Evolutionary conservation across 2,329 filamentous ascomycete species (phyloP).

Genomic region (Colletotrichum simmondsii): DNA sequence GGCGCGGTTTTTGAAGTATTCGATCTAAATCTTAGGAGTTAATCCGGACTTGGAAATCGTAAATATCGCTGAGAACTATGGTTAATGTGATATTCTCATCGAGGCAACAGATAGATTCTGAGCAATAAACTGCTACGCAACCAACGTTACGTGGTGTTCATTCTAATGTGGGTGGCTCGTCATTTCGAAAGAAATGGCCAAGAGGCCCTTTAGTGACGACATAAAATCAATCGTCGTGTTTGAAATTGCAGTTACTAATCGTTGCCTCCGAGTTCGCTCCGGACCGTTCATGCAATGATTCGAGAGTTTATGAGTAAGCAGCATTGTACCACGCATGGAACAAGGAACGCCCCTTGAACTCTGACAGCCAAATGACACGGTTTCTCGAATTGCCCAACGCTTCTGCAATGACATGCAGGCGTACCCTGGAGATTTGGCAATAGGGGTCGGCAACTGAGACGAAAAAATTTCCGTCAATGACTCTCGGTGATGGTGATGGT

Average conservation of each 20-base stretch:
- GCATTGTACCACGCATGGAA: background rate
- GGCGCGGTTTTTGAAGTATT: constrained; percentile 40
- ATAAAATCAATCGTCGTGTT: background rate
- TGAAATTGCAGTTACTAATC: background rate
- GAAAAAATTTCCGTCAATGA: constrained; percentile 23
- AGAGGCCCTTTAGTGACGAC: background rate
- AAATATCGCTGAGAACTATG: background rate
- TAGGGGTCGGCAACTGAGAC: constrained; percentile 28
- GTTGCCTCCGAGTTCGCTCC: background rate
- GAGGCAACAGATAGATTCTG: background rate
- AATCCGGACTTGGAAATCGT: background rate
- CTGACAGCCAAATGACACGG: constrained; percentile 17
- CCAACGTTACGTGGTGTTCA: background rate
- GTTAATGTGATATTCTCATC: background rate
- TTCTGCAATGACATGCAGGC: constrained; percentile 24
- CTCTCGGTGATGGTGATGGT: constrained; percentile 5
- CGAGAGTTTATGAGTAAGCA: constrained; percentile 25
- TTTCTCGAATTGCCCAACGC: background rate
- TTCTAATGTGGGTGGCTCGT: background rate
- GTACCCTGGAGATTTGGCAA: constrained; percentile 8
- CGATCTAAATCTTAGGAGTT: constrained; percentile 9
- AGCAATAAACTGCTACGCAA: background rate
- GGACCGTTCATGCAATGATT: background rate
- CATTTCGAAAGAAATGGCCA: background rate
- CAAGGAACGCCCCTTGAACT: constrained; percentile 27